phyloP scores from a whole-genome alignment of 306 rosid species.

The Cucurbita ficifolia region DNA sequence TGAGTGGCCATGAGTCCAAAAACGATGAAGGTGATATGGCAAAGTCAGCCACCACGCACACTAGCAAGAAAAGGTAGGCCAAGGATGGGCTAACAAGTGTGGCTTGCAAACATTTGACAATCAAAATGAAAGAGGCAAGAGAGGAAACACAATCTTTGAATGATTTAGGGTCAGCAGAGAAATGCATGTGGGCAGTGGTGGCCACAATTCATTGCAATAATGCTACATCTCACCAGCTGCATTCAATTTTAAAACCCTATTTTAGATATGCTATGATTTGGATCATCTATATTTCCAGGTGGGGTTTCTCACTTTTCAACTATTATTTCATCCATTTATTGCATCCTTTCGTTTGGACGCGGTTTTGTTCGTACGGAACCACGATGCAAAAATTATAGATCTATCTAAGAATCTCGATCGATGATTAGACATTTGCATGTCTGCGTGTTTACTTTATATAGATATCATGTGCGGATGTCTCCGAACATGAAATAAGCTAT shows the following conservation, averaged over 20 bases:
- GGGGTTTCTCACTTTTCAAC: not conserved
- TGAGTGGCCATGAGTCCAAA: too few species aligned
- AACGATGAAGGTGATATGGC: too few species aligned
- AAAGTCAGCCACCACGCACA: too few species aligned
- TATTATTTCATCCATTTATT: not conserved
- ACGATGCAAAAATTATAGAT: not conserved
- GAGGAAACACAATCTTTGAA: constrained; percentile 5
- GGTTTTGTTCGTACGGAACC: not conserved
- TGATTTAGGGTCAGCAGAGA: not conserved
- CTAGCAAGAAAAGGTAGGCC: not conserved
- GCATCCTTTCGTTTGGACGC: not conserved
- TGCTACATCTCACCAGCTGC: not conserved
- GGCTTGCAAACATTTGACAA: not conserved
- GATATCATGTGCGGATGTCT: not conserved
- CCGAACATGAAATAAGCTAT: too few species aligned
- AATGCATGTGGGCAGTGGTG: constrained; percentile 2
- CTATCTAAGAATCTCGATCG: not conserved
- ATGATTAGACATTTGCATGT: not conserved
- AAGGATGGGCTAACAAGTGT: not conserved
- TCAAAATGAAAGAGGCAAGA: not conserved
- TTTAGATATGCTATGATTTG: not conserved
- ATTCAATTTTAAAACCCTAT: not conserved
- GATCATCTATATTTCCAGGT: not conserved
- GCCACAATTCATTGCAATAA: constrained; percentile 1
- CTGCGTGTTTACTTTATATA: not conserved